Evolutionary conservation across 495 filamentous ascomycete genomes (phyloP), one percentile per base, ranked within the genome.

Genomic region (Neurospora terricola): DNA sequence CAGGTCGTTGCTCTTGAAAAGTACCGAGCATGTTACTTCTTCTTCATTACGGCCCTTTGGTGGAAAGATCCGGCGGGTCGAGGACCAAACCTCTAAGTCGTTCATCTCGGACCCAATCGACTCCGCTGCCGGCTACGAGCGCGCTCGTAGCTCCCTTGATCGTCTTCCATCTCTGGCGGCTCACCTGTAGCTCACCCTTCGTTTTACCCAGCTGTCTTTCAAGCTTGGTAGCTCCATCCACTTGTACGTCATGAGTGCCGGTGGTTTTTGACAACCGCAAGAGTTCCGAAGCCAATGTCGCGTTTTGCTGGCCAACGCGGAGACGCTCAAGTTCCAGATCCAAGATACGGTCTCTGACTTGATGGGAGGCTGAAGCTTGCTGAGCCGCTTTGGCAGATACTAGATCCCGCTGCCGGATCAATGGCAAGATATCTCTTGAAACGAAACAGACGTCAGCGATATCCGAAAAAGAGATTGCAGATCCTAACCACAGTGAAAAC

Each of bases 21-120:
- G 27, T 30, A 66, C 14, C 30, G 54, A 9, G 54, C 27, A 66
- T 66, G 23, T 36, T 66, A 36, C 27, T 16, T 34, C 11, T 23
- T 23, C 23, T 62, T 66, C 27, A 66, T 30, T 66, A 18, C 27
- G 7, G 54, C 23, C 54, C 27, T 66, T 30, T 66, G 12, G 27
- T 66, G 30, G 54, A 36, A 70, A 88, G 87, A 74, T 91, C 90
- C 72, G 89, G 30, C 16, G 70, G 86, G 80, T 94, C 92, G 71
- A 97, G 83, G 27, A 97, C 94, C 73, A 96, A 83, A 69, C 87
- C 88, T 73, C 88, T 83, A 71, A 97, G 83, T 70, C 83, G 84
- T 48, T 89, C 87, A 80, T 97, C 89, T 68, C 88, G 84, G 27
- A 87, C 89, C 94, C 94, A 97, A 75, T 97, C 88, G 40, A 96